These are phyloP conservation scores for Rhododendron vialii DNA, from an alignment of 148 eudicot species.

Conservation along the genomic window DNA sequence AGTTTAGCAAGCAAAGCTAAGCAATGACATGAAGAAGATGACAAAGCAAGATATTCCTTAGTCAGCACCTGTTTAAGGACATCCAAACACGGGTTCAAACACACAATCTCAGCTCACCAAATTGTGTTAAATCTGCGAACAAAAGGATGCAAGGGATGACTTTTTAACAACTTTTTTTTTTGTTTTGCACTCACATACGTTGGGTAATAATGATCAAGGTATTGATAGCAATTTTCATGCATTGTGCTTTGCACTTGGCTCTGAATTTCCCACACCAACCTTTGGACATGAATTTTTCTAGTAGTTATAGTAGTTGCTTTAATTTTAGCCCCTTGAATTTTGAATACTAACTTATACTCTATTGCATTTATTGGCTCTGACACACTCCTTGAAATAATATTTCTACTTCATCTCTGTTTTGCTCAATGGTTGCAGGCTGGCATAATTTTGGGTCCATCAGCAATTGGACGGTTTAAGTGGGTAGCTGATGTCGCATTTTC, in stretches of 20 bases:
- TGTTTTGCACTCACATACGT: neutral
- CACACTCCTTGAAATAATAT: neutral
- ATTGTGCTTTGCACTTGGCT: neutral
- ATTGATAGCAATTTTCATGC: neutral
- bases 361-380: neutral
- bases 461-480: neutral
- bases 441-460: constrained; percentile 13
- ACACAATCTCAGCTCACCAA: neutral
- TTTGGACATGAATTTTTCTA: neutral
- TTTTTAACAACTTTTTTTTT: neutral
- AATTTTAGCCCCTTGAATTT: neutral
- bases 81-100: too few relatives aligned
- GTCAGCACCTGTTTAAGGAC: neutral
- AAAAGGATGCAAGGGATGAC: neutral
- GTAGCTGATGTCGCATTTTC: neutral
- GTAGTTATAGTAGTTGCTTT: neutral
- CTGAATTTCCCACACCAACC: neutral
- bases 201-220: neutral
- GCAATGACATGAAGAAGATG: neutral
- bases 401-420: neutral
- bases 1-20: neutral
- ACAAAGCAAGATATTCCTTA: neutral
- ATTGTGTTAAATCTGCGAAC: neutral
- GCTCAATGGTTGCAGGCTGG: constrained; percentile 15
- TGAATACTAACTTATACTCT: neutral